Evolutionary conservation across 2,329 filamentous ascomycete genomes (phyloP).

Genomic region (Diaporthe australafricana): DNA sequence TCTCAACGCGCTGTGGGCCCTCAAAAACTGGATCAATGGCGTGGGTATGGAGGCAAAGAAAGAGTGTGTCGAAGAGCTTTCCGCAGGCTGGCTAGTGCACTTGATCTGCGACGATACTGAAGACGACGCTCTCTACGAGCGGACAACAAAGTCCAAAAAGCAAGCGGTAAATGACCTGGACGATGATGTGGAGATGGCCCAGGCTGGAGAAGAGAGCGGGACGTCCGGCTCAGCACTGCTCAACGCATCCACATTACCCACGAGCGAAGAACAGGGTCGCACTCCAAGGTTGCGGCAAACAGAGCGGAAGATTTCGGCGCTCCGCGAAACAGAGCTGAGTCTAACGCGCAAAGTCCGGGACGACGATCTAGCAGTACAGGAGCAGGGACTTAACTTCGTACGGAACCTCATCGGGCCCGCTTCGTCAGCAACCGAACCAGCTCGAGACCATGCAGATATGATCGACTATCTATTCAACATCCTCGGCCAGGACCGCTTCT

Average conservation of each 20-base stretch:
- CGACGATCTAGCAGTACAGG: slow-evolving; percentile 87
- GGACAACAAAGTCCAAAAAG: slow-evolving; percentile 37
- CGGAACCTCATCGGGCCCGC: slow-evolving; percentile 85
- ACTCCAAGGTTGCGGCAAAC: slow-evolving; percentile 61
- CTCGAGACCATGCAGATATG: slow-evolving; percentile 73
- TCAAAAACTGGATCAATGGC: slow-evolving; percentile 88
- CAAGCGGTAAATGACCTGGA: slow-evolving; percentile 53
- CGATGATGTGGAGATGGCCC: slow-evolving; percentile 69
- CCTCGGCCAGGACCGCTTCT: slow-evolving; percentile 81
- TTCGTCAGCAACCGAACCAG: slow-evolving; percentile 61
- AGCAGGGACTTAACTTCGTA: slow-evolving; percentile 90
- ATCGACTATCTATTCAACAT: slow-evolving; percentile 85
- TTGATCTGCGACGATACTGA: slow-evolving; percentile 76
- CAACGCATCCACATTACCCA: slow-evolving; percentile 35
- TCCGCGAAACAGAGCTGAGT: slow-evolving; percentile 76
- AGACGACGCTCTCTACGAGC: slow-evolving; percentile 59
- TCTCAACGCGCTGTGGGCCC: slow-evolving; percentile 89
- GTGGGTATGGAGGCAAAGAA: slow-evolving; percentile 80
- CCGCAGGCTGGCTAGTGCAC: slow-evolving; percentile 82
- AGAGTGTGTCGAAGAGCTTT: slow-evolving; percentile 80
- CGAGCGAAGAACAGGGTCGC: slow-evolving; percentile 41
- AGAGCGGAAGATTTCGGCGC: slow-evolving; percentile 59
- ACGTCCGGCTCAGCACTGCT: slow-evolving; percentile 40
- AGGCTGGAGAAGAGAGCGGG: slow-evolving; percentile 55
- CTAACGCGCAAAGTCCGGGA: slow-evolving; percentile 75